These are phyloP conservation scores for Lactarius quietus DNA, from an alignment of 768 basidiomycete species.

Conservation along the genomic window DNA sequence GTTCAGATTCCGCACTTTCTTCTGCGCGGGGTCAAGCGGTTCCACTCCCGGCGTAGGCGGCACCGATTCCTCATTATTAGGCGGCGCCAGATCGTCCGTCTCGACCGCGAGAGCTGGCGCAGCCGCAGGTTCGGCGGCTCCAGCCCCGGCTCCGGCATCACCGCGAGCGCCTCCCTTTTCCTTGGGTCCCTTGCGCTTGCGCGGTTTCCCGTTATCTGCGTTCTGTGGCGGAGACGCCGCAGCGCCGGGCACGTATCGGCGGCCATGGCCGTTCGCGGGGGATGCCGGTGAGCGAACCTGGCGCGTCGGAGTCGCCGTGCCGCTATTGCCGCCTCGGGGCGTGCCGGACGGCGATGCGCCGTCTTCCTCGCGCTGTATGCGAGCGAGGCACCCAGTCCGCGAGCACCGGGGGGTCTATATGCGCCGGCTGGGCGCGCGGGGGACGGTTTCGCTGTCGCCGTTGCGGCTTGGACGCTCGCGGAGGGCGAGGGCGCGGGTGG, in stretches of 20 bases:
- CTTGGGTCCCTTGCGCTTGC: constrained; percentile 51
- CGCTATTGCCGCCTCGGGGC: constrained; percentile 44
- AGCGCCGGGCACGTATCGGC: constrained; percentile 72
- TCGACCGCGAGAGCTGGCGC: constrained; percentile 38
- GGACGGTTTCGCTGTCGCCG: constrained; percentile 50
- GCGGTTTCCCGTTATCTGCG: constrained; percentile 48
- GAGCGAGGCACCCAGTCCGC: constrained; percentile 82
- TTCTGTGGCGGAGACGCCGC: constrained; percentile 36
- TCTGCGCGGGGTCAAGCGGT: constrained; percentile 73
- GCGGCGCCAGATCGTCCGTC: constrained; percentile 11
- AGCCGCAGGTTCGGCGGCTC: constrained; percentile 13
- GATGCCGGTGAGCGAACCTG: constrained; percentile 53
- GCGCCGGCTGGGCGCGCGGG: constrained; percentile 74
- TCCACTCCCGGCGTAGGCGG: constrained; percentile 56
- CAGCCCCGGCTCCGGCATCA: no score
- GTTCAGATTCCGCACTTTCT: constrained; percentile 78
- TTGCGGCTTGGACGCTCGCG: constrained; percentile 49
- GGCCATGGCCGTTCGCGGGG: constrained; percentile 39
- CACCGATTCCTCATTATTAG: constrained; percentile 33
- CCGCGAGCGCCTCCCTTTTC: constrained; percentile 34
- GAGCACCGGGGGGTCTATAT: constrained; percentile 90
- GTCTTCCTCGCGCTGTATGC: constrained; percentile 91
- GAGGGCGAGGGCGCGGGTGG: constrained; percentile 67
- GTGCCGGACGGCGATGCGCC: constrained; percentile 51
- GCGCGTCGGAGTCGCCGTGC: constrained; percentile 60